Evolutionary conservation across 176 grass and related monocot genomes (phyloP), one percentile per base, ranked within the genome.

Genomic region (Oryza glumipatula): DNA sequence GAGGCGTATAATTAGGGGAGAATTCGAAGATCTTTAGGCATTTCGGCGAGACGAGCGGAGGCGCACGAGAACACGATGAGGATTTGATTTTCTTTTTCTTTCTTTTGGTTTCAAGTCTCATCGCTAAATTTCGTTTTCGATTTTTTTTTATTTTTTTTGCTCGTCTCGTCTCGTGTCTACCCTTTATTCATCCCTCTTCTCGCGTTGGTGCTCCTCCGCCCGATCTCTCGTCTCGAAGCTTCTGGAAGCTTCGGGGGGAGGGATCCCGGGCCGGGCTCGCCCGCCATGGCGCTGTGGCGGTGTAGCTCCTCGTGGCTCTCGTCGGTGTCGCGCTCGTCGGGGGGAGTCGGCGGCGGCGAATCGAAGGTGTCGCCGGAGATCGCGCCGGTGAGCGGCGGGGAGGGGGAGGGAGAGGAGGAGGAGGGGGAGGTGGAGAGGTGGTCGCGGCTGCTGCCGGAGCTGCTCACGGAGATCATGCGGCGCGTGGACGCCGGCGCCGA

Each of bases 401-500:
- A 13, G 68, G 78, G 32, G 26, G 26, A 26, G 26, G 26, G 26
- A 26, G 26, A 26, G 26, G 71, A 28, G 16, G 32, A 56, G 48
- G 91, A 85, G 68, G 70, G 17, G 36, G 93, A 94, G 14, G 93
- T 90, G 88, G 93, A 90, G 84, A 58, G 88, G 52, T 99, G 96
- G 94, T 88, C 83, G 75, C 76, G 70, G 52, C 74, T 96, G 78
- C 87, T 96, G 17, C 96, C 90, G 12, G 94, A 99, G 91, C 83
- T 96, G 72, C 67, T 99, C 65, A 75, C 56, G 28, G 96, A 99
- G 77, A 93, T 96, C 48, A 65, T 99, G 69, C 84, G 84, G 61
- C 85, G 93, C 47, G 91, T 99, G 5, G 96, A 99, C 65, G 90
- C 83, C 52, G 72, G 88, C 77, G 91, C 91, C 63, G 94, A 94